Conservation (phyloP, 345 rosid genomes). For the Corchorus olitorius region DNA sequence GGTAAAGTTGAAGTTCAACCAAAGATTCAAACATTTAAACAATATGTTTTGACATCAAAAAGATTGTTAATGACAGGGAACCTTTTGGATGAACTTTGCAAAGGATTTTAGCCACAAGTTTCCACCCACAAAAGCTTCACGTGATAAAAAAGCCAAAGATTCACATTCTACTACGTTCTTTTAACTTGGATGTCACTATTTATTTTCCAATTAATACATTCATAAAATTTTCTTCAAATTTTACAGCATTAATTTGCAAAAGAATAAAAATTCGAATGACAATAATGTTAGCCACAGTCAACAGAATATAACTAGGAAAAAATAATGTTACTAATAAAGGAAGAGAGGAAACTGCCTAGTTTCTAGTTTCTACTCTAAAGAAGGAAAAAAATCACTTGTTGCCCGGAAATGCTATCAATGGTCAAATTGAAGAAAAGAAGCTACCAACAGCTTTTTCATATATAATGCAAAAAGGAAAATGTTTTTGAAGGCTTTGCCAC, state of each 20-base stretch:
- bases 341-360: not conserved
- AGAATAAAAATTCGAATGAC: not conserved
- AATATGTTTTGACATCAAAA: not conserved
- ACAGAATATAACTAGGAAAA: not conserved
- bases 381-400: too few relatives aligned
- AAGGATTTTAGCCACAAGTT: conserved; percentile 13
- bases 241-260: not conserved
- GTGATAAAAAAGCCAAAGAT: conserved; percentile 16
- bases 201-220: not conserved
- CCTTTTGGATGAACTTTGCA: not conserved
- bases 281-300: not conserved
- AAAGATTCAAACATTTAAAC: too few relatives aligned
- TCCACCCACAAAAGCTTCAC: not conserved
- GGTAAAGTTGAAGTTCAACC: not conserved
- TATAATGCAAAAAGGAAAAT: too few relatives aligned
- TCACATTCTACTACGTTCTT: conserved; percentile 1
- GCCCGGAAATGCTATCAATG: too few relatives aligned
- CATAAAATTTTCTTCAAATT: not conserved
- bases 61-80: conserved; percentile 7
- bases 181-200: not conserved
- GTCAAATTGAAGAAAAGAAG: too few relatives aligned
- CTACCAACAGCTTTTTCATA: too few relatives aligned
- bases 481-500: too few relatives aligned
- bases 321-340: not conserved
- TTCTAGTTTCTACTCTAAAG: not conserved